A percentile compares a stretch with the other conserved stretches of the same genome.
Conservation (phyloP, 2,329 filamentous ascomycete genomes). For the Rhynchosporium agropyri region DNA sequence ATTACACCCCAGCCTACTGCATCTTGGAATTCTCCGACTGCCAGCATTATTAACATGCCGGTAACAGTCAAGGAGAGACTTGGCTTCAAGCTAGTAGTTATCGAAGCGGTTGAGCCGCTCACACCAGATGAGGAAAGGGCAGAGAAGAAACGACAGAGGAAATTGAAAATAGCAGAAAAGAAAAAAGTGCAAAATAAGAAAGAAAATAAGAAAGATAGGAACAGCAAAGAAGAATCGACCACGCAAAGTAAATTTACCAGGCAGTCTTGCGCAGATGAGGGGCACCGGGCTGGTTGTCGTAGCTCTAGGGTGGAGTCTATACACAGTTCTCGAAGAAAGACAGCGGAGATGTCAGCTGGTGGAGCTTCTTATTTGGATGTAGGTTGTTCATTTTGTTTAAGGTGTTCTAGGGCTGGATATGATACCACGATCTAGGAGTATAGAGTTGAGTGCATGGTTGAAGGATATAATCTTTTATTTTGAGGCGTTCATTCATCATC, state of each 20-base stretch:
- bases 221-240: constrained; percentile 19
- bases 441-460: background rate
- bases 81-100: constrained; percentile 9
- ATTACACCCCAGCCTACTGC: too few species aligned
- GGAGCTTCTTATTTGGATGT: constrained; percentile 13
- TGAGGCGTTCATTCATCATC: constrained; percentile 3
- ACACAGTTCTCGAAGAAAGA: constrained; percentile 26
- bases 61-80: constrained; percentile 1
- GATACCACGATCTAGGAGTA: constrained; percentile 5
- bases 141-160: constrained; percentile 17
- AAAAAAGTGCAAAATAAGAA: constrained; percentile 22
- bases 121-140: constrained; percentile 20
- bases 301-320: constrained; percentile 21
- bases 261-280: background rate
- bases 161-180: constrained; percentile 15
- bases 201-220: constrained; percentile 21
- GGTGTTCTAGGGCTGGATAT: background rate
- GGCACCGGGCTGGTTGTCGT: background rate
- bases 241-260: constrained; percentile 15
- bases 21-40: background rate
- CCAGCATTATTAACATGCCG: background rate
- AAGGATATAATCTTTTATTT: constrained; percentile 5
- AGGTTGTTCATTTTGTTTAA: background rate
- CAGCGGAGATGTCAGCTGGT: constrained; percentile 22
- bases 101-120: constrained; percentile 8